Evolutionary conservation across 495 filamentous ascomycete species (phyloP), one percentile per base, ranked within the genome.

Genomic region (Monascus purpureus): DNA sequence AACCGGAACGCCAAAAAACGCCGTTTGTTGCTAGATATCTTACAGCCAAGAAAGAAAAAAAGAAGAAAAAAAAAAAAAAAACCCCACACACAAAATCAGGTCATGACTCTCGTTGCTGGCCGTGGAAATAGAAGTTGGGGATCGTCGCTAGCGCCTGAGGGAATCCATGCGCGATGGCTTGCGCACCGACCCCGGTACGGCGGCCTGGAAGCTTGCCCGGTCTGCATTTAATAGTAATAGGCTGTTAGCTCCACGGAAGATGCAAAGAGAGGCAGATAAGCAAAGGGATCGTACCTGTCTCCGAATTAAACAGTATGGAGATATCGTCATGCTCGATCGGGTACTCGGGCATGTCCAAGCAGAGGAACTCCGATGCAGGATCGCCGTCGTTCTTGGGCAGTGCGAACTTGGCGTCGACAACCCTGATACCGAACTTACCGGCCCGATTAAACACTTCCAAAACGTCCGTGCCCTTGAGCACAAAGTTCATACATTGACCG

Each of bases 321-420:
- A 94, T 79, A 57, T 94, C 86, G 54, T 93, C 86, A 51, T 92
- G 82, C 56, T 92, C 84, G 13, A 79, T 77, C 1, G 84, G 79
- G 57, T 88, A 85, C 33, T 92, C 86, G 3, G 81, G 77, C 64
- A 80, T 65, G 49, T 94, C 86, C 35, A 93, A 53, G 47, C 78
- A 86, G 13, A 90, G 61, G 56, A 87, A 93, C 14, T 68, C 64
- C 31, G 71, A 68, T 15, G 71, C 65, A 11, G 65, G 57, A 16
- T 75, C 73, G 5, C 63, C 66, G 26, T 68, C 64, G 8, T 53
- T 57, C 55, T 65, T 75, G 2, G 84, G 84, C 20, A 94, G 57
- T 7, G 82, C 77, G 43, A 94, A 93, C 53, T 94, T 94, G 35
- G 82, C 83, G 49, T 94, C 85, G 17, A 80, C 77, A 39, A 94